Evolutionary conservation across 108 stramenopile genomes (phyloP).

Genomic region (Nitzschia inconspicua): DNA sequence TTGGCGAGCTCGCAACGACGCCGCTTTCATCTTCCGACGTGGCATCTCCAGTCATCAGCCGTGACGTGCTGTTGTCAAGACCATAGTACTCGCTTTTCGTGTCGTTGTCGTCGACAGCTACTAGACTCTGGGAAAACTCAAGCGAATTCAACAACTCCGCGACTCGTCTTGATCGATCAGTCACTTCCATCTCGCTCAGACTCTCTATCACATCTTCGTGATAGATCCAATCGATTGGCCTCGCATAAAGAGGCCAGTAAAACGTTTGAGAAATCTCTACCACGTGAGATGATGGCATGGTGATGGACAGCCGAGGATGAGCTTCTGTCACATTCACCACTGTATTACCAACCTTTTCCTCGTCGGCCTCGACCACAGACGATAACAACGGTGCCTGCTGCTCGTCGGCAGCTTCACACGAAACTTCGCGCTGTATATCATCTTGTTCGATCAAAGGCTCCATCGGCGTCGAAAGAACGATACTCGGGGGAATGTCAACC

Average conservation of each 20-base stretch:
- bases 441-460: constrained; percentile 39
- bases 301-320: constrained; percentile 57
- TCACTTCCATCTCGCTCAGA: constrained; percentile 24
- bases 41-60: constrained; percentile 3
- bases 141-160: constrained; percentile 63
- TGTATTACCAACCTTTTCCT: background rate
- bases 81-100: background rate
- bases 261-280: constrained; percentile 84
- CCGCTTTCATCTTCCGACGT: constrained; percentile 13
- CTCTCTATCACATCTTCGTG: constrained; percentile 49
- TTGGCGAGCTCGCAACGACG: background rate
- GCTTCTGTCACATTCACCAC: too few relatives aligned
- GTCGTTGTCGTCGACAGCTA: background rate
- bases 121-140: constrained; percentile 55
- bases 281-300: constrained; percentile 80
- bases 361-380: background rate
- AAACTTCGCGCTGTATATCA: constrained; percentile 36
- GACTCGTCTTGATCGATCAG: constrained; percentile 32
- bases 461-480: constrained; percentile 56
- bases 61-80: background rate
- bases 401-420: constrained; percentile 43
- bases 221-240: constrained; percentile 86
- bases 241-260: constrained; percentile 83
- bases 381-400: background rate
- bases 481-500: constrained; percentile 74